A percentile compares a stretch with the other conserved stretches of the same genome.
Conservation (phyloP, 2,329 filamentous ascomycete species). For the Penicillium verrucosum region DNA sequence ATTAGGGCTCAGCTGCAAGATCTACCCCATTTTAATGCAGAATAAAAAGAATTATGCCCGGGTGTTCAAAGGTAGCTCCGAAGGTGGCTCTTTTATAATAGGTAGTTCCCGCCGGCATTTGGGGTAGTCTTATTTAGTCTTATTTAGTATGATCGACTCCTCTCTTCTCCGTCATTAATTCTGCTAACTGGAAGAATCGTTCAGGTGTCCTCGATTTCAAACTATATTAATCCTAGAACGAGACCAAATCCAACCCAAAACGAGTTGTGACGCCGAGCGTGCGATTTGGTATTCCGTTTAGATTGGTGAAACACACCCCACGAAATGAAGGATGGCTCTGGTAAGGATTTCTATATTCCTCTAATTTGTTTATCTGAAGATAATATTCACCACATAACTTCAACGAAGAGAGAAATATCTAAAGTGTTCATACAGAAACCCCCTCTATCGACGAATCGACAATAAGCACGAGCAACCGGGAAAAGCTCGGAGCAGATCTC, state of each 20-base stretch:
- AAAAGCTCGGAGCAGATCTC: constrained; percentile 8
- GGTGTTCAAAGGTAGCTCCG: neutral
- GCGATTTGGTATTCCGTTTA: too few species aligned
- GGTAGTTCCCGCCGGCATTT: neutral
- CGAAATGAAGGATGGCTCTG: neutral
- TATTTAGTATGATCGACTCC: neutral
- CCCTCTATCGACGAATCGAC: constrained; percentile 18
- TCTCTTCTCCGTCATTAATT: neutral
- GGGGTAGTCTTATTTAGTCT: neutral
- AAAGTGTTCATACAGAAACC: neutral
- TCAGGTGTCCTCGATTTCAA: neutral
- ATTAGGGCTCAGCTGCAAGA: neutral
- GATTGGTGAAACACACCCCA: neutral
- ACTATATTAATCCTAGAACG: neutral
- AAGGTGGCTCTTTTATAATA: neutral
- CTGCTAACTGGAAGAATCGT: too few species aligned
- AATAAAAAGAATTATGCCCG: neutral
- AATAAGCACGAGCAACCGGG: constrained; percentile 12
- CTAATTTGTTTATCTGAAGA: neutral
- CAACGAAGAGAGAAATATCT: neutral
- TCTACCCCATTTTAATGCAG: neutral
- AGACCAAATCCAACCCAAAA: neutral
- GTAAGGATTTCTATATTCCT: neutral
- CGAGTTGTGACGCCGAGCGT: neutral
- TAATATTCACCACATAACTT: neutral